A percentile compares a stretch with the other conserved stretches of the same genome.
Conservation (phyloP, 192 early-diverging fungal genomes). For the Dissophora globulifera region DNA sequence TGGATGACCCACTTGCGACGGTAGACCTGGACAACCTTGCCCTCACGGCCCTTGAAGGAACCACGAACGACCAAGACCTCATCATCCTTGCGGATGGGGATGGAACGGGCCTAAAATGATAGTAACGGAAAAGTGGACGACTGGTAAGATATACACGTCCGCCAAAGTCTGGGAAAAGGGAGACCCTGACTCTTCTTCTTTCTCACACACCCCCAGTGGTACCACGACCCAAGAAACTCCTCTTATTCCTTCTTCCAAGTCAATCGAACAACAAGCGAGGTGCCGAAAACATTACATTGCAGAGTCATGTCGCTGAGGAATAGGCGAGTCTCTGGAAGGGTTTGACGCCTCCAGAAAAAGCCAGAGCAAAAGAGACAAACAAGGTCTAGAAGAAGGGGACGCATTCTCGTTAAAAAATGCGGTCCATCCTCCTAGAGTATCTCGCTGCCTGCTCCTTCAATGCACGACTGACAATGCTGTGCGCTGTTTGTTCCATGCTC, state of each 20-base stretch:
- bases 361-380: slow-evolving; percentile 3
- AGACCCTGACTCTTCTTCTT: background rate
- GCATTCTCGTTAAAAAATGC: no score
- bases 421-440: no score
- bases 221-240: background rate
- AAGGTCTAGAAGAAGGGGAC: no score
- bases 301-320: slow-evolving; percentile 49
- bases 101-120: slow-evolving; percentile 79
- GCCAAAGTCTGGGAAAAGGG: background rate
- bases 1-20: slow-evolving; percentile 99
- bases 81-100: slow-evolving; percentile 98
- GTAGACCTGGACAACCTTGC: slow-evolving; percentile 97
- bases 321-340: slow-evolving; percentile 24
- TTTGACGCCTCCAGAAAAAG: slow-evolving; percentile 27
- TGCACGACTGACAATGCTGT: slow-evolving; percentile 43
- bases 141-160: slow-evolving; percentile 19
- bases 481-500: no score
- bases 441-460: slow-evolving; percentile 22
- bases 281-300: slow-evolving; percentile 56
- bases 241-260: background rate
- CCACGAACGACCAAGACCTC: slow-evolving; percentile 97
- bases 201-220: background rate
- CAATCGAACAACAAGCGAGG: no score
- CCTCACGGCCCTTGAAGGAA: slow-evolving; percentile 95
- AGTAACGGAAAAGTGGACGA: background rate